Evolutionary conservation across 768 basidiomycete species (phyloP).

Genomic region (Phlebiopsis flavidoalba): DNA sequence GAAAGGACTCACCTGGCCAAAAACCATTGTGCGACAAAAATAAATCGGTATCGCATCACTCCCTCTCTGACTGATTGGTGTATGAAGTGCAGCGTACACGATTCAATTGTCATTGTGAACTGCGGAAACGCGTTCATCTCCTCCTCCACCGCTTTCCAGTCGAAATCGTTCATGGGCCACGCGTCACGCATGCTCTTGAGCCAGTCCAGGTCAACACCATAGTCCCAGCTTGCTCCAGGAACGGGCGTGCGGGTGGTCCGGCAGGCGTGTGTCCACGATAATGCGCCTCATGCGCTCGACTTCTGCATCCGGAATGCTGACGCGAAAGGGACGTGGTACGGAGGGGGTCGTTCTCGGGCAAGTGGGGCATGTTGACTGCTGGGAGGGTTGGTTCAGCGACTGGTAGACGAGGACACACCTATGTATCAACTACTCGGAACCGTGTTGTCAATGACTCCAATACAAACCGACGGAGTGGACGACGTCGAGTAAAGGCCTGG

Average conservation of each 20-base stretch:
- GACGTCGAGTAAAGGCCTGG: no score
- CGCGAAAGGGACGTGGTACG: slow-evolving; percentile 2
- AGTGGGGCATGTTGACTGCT: no score
- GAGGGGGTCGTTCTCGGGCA: not conserved
- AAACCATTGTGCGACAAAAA: slow-evolving; percentile 29
- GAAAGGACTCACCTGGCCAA: slow-evolving; percentile 9
- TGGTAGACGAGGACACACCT: no score
- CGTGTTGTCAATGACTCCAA: no score
- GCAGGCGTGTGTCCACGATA: slow-evolving; percentile 10
- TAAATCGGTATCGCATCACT: slow-evolving; percentile 23
- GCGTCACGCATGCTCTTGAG: slow-evolving; percentile 5
- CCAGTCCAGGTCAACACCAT: slow-evolving; percentile 11
- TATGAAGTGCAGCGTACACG: slow-evolving; percentile 27
- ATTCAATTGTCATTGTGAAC: slow-evolving; percentile 14
- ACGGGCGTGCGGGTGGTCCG: slow-evolving; percentile 4
- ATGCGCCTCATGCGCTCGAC: slow-evolving; percentile 10
- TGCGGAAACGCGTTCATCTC: slow-evolving; percentile 13
- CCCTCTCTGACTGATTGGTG: slow-evolving; percentile 23
- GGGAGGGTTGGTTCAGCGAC: no score
- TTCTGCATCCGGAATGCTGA: slow-evolving; percentile 8
- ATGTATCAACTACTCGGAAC: no score
- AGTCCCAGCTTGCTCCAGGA: slow-evolving; percentile 9
- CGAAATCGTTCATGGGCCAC: slow-evolving; percentile 9
- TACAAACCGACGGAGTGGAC: no score
- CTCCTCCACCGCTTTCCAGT: slow-evolving; percentile 11